Conservation (phyloP, 2,329 filamentous ascomycete genomes). For the Aspergillus sp. region DNA sequence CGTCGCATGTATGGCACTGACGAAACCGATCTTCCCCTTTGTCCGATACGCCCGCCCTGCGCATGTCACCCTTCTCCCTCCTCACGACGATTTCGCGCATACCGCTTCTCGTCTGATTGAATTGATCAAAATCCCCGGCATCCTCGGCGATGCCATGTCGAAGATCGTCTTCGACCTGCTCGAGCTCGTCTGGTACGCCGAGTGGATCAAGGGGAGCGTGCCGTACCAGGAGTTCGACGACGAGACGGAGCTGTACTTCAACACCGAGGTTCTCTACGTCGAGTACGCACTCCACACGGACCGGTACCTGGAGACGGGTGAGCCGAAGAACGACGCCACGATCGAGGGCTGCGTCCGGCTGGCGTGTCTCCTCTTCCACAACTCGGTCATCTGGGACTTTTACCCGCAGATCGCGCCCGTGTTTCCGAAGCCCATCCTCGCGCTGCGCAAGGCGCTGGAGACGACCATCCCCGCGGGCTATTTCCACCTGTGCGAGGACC, state of each 20-base stretch:
- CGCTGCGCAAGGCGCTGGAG: slow-evolving; percentile 32
- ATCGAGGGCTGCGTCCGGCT: slow-evolving; percentile 40
- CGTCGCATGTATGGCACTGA: slow-evolving; percentile 38
- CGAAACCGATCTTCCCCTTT: slow-evolving; percentile 40
- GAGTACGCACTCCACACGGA: slow-evolving; percentile 38
- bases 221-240: slow-evolving; percentile 31
- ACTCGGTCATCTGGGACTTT: slow-evolving; percentile 39
- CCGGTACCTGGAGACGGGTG: slow-evolving; percentile 34
- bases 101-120: slow-evolving; percentile 34
- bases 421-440: slow-evolving; percentile 34
- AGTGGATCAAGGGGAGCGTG: slow-evolving; percentile 34
- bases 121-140: slow-evolving; percentile 33
- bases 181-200: slow-evolving; percentile 36
- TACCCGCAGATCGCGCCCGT: slow-evolving; percentile 36
- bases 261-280: slow-evolving; percentile 38
- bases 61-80: slow-evolving; percentile 28
- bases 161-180: slow-evolving; percentile 34
- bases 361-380: slow-evolving; percentile 39
- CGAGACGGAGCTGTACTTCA: slow-evolving; percentile 40
- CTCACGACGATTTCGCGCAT: slow-evolving; percentile 27
- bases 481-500: slow-evolving; percentile 31
- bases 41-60: slow-evolving; percentile 34
- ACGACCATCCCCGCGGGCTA: slow-evolving; percentile 31
- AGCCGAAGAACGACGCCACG: slow-evolving; percentile 34
- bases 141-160: slow-evolving; percentile 32